Evolutionary conservation across 345 rosid genomes (phyloP), one percentile per base, ranked within the genome.

Genomic region (Euphorbia tirucalli): DNA sequence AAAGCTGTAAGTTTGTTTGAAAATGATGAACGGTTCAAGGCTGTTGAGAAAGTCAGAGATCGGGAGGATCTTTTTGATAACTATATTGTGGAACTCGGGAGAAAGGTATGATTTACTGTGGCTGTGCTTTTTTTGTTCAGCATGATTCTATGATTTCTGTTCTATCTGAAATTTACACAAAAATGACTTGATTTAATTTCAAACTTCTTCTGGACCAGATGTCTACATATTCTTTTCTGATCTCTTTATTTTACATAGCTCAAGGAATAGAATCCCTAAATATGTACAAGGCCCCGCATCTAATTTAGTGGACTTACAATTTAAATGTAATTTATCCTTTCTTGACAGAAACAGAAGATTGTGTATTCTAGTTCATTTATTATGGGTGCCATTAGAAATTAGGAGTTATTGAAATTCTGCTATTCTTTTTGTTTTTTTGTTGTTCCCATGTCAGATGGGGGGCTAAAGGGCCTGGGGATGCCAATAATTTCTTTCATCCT

Each of bases 11-110:
- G 76, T 78, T 83, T 95, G 82, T 90, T 95, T 79, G 98, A 90
- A 82, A 84, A 87, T 80, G 98, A 95, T 87, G 94, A 92, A 73
- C 88, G 99, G 70, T 95, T 88, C 82, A 90, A 88, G 81, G 98
- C 93, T 74, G 96, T 95, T 79, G 99, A 95, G 64, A 88, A 89
- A 75, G 69, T 77, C 32, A 85, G 98, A 80, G 99, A 95, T 68
- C 87, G 94, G 60, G 96, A 93, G 82, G 98, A 95, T 76, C 93
- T 95, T 82, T 95, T 86, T 81, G 97, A 88, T 71, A 88, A 76
- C 81, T 90, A 90, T 70, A 81, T 89, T 50, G 91, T 88, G 77
- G 99, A 95, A 75, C 96, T 92, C 69, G 96, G 70, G 85, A 89
- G 96, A 86, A 95, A 92, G 97, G 98, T 93, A 86, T 65, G 31